A percentile compares a stretch with the other conserved stretches of the same genome.
Evolutionary conservation across 2,329 filamentous ascomycete genomes (phyloP).

Genomic region (Alternaria sp.): DNA sequence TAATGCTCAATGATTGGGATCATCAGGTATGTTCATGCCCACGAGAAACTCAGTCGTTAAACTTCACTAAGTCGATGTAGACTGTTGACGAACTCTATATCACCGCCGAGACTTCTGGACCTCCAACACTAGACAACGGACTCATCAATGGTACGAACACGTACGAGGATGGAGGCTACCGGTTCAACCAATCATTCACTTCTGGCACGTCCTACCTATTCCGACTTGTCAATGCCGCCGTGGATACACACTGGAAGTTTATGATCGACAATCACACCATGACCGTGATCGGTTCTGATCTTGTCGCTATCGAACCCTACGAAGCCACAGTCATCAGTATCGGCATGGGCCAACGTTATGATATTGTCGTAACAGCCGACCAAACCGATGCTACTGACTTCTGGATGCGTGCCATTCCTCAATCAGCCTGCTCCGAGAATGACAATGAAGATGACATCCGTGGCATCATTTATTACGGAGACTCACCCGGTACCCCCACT

Average conservation of each 20-base stretch:
- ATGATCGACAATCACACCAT: slow-evolving; percentile 56
- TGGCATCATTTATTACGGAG: slow-evolving; percentile 52
- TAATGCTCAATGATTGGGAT: slow-evolving; percentile 56
- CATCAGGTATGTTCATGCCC: slow-evolving; percentile 34
- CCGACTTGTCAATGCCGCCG: slow-evolving; percentile 55
- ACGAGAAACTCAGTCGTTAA: no score
- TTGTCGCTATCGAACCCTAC: slow-evolving; percentile 55
- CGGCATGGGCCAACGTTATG: slow-evolving; percentile 54
- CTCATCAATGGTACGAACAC: slow-evolving; percentile 58
- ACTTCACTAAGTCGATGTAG: slow-evolving; percentile 9
- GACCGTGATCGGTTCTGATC: slow-evolving; percentile 55
- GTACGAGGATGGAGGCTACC: slow-evolving; percentile 41
- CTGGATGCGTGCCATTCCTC: slow-evolving; percentile 52
- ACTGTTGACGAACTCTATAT: slow-evolving; percentile 50
- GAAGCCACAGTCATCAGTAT: slow-evolving; percentile 51
- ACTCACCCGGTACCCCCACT: slow-evolving; percentile 37
- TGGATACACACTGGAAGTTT: slow-evolving; percentile 55
- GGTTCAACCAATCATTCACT: slow-evolving; percentile 50
- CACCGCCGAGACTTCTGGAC: slow-evolving; percentile 35
- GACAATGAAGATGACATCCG: slow-evolving; percentile 45
- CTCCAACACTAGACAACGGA: slow-evolving; percentile 53
- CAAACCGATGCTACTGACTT: slow-evolving; percentile 38
- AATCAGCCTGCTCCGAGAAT: slow-evolving; percentile 51
- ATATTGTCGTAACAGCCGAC: slow-evolving; percentile 49
- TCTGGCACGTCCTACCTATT: slow-evolving; percentile 54